phyloP scores from a whole-genome alignment of 1,284 basidiomycete species.

The Trichosporon coremiiforme region DNA sequence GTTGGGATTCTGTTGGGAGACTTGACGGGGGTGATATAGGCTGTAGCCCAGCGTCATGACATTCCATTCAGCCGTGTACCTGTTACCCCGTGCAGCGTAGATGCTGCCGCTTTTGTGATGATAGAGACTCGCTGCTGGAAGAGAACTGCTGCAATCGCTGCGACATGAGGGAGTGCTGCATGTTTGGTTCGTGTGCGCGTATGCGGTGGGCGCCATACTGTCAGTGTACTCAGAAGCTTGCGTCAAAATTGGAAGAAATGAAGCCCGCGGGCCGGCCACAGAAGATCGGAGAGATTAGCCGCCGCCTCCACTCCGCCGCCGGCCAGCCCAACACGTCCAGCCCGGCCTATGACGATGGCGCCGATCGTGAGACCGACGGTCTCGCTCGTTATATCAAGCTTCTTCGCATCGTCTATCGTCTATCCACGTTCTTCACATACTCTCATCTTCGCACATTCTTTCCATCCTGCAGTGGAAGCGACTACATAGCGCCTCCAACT shows the following conservation, averaged over 20 bases:
- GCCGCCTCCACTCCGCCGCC: not conserved
- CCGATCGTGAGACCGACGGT: slow-evolving; percentile 1
- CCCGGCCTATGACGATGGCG: not conserved
- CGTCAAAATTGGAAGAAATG: no score
- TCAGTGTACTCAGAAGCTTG: no score
- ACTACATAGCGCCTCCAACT: not conserved
- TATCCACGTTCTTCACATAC: not conserved
- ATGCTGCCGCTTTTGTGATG: slow-evolving; percentile 8
- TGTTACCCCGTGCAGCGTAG: not conserved
- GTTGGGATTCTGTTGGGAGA: slow-evolving; percentile 19
- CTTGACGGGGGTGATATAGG: slow-evolving; percentile 30
- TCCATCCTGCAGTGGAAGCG: not conserved
- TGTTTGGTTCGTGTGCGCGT: no score
- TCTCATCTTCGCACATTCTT: no score
- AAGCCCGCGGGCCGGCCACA: no score
- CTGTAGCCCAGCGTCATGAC: slow-evolving; percentile 37
- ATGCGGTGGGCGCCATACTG: no score
- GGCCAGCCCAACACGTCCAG: no score
- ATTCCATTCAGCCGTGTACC: slow-evolving; percentile 34
- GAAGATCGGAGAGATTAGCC: no score
- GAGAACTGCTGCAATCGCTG: not conserved
- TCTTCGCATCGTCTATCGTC: not conserved
- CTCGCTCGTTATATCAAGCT: not conserved
- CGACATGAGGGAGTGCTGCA: no score
- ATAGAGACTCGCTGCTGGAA: not conserved